Conservation (phyloP, 1,284 basidiomycete genomes). For the Leccinum solheimii region DNA sequence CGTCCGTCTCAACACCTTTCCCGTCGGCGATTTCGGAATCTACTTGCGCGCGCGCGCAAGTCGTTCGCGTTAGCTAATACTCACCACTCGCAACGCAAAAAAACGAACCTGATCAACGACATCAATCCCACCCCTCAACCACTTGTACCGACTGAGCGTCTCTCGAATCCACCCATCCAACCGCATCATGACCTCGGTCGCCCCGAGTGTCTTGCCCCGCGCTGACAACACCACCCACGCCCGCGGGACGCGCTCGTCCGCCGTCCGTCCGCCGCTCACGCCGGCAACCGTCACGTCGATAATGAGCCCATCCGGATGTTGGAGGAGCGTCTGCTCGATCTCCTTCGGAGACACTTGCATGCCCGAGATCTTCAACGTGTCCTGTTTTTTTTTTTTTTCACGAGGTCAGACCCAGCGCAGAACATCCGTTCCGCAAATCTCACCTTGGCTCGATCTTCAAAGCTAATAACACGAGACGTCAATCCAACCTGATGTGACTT, state of each 20-base stretch:
- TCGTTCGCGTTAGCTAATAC: neutral
- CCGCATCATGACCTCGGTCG: slow-evolving; percentile 41
- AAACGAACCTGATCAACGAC: slow-evolving; percentile 55
- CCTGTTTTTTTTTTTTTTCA: slow-evolving; percentile 38
- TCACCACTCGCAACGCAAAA: neutral
- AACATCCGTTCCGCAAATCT: neutral
- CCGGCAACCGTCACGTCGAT: slow-evolving; percentile 67
- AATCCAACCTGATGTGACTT: neutral
- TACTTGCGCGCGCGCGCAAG: slow-evolving; percentile 21
- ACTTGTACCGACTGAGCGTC: slow-evolving; percentile 69
- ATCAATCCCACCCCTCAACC: slow-evolving; percentile 67
- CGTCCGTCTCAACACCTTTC: slow-evolving; percentile 61
- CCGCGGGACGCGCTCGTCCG: slow-evolving; percentile 67
- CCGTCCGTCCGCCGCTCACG: slow-evolving; percentile 63
- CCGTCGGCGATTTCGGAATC: slow-evolving; percentile 72
- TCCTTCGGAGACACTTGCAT: slow-evolving; percentile 74
- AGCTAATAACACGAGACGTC: slow-evolving; percentile 4
- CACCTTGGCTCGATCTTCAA: slow-evolving; percentile 35
- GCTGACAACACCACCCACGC: slow-evolving; percentile 72
- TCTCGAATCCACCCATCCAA: slow-evolving; percentile 61
- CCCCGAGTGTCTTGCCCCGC: slow-evolving; percentile 49
- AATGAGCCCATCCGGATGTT: slow-evolving; percentile 58
- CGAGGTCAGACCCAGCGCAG: slow-evolving; percentile 6
- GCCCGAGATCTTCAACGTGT: slow-evolving; percentile 72
- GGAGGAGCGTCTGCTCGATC: slow-evolving; percentile 62